Evolutionary conservation across 305 asterid genomes (phyloP).

Genomic region (Rubia balearica): DNA sequence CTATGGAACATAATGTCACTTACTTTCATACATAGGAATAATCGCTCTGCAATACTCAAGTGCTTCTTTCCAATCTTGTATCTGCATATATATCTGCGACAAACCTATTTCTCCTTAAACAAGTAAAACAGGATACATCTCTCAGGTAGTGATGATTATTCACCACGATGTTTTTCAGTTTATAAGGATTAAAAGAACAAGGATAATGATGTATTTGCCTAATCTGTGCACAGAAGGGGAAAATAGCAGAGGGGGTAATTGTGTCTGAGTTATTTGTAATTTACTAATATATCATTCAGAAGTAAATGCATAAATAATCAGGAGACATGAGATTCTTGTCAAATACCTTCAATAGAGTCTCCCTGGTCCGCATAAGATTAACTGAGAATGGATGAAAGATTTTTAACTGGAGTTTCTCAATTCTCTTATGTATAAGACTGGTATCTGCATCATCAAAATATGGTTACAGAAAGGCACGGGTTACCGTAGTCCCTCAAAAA

Average conservation of each 20-base stretch:
- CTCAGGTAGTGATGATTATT: neutral
- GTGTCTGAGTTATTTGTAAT: neutral
- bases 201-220: neutral
- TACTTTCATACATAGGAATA: slow-evolving; percentile 69
- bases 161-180: neutral
- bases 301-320: neutral
- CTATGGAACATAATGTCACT: slow-evolving; percentile 16
- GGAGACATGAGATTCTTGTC: slow-evolving; percentile 7
- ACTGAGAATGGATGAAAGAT: slow-evolving; percentile 65
- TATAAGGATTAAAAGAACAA: neutral
- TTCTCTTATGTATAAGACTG: slow-evolving; percentile 39
- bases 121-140: neutral
- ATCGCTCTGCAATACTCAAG: slow-evolving; percentile 61
- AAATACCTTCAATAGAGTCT: slow-evolving; percentile 74
- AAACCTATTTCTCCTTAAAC: neutral
- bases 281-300: neutral
- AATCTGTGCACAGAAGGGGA: neutral
- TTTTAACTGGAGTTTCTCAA: slow-evolving; percentile 57
- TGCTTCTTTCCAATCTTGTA: slow-evolving; percentile 77
- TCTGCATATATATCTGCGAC: slow-evolving; percentile 60
- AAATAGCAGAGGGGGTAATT: neutral
- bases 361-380: slow-evolving; percentile 69
- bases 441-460: slow-evolving; percentile 47
- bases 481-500: neutral
- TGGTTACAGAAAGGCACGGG: slow-evolving; percentile 26